Evolutionary conservation across 2,329 filamentous ascomycete genomes (phyloP).

Genomic region (Didymella lethalis): DNA sequence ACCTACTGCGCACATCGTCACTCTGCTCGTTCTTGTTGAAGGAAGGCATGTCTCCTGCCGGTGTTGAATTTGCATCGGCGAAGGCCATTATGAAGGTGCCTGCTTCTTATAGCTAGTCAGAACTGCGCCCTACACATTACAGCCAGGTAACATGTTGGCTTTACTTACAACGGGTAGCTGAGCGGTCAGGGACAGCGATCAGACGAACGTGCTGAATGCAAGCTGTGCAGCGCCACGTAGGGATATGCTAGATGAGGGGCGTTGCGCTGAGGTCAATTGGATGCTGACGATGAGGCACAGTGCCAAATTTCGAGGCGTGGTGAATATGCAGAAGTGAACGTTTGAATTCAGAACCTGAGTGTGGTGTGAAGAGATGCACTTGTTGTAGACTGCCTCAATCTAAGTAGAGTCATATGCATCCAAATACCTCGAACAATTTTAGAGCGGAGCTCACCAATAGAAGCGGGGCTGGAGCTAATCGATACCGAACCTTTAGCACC

Average conservation of each 20-base stretch:
- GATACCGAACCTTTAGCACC: slow-evolving; percentile 9
- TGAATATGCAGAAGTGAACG: background rate
- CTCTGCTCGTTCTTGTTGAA: slow-evolving; percentile 43
- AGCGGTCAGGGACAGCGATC: slow-evolving; percentile 26
- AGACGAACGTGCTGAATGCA: slow-evolving; percentile 24
- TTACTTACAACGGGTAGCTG: slow-evolving; percentile 18
- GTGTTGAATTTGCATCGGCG: slow-evolving; percentile 25
- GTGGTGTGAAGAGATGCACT: slow-evolving; percentile 1
- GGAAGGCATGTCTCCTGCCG: slow-evolving; percentile 39
- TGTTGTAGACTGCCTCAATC: slow-evolving; percentile 4
- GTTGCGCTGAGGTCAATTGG: slow-evolving; percentile 14
- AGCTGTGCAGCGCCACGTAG: slow-evolving; percentile 21
- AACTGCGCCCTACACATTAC: slow-evolving; percentile 6
- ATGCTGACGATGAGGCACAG: slow-evolving; percentile 13
- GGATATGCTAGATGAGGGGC: slow-evolving; percentile 19
- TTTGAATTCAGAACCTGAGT: slow-evolving; percentile 3
- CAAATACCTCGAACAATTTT: slow-evolving; percentile 18
- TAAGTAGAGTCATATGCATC: slow-evolving; percentile 20
- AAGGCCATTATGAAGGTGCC: slow-evolving; percentile 25
- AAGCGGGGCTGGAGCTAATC: slow-evolving; percentile 10
- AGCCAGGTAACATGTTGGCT: slow-evolving; percentile 6
- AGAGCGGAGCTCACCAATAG: slow-evolving; percentile 9
- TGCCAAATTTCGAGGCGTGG: slow-evolving; percentile 5
- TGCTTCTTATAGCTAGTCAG: slow-evolving; percentile 29
- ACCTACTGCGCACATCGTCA: slow-evolving; percentile 63